A percentile compares a stretch with the other conserved stretches of the same genome.
These are phyloP conservation scores for Phytopythium aichiense DNA, from an alignment of 352 stramenopile species.

Conservation along the genomic window DNA sequence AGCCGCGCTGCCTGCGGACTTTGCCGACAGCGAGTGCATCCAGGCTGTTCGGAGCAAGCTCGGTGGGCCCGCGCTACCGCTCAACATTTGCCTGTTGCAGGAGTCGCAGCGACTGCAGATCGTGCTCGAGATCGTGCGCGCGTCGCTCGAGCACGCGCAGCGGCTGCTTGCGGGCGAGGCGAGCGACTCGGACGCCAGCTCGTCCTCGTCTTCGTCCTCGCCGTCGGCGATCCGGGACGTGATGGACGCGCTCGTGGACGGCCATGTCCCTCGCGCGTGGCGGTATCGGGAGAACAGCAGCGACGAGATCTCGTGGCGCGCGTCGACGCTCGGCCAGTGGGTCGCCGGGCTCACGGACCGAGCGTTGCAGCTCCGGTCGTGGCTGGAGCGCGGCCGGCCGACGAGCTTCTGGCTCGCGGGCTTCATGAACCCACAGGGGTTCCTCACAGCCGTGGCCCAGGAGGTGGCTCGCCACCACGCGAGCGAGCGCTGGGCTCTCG, in stretches of 20 bases:
- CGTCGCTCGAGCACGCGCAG: conserved; percentile 48
- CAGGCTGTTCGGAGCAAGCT: conserved; percentile 44
- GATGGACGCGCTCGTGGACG: conserved; percentile 70
- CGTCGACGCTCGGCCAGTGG: conserved; percentile 62
- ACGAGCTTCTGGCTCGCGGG: conserved; percentile 73
- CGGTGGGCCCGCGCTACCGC: conserved; percentile 58
- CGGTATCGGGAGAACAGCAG: conserved; percentile 23
- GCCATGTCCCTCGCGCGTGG: conserved; percentile 58
- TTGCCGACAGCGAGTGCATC: conserved; percentile 40
- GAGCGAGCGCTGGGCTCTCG: conserved; percentile 71
- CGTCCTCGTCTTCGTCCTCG: conserved; percentile 1
- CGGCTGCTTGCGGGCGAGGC: conserved; percentile 62
- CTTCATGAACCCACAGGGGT: conserved; percentile 72
- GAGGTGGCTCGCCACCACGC: conserved; percentile 66
- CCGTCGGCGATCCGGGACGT: conserved; percentile 34
- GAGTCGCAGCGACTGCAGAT: conserved; percentile 62
- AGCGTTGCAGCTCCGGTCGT: conserved; percentile 49
- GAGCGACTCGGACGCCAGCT: conserved; percentile 27
- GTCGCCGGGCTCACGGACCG: conserved; percentile 59
- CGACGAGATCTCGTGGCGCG: conserved; percentile 74
- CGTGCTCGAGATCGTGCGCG: conserved; percentile 49
- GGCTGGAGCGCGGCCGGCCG: conserved; percentile 58
- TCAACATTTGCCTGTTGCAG: conserved; percentile 79
- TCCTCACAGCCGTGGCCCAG: conserved; percentile 76
- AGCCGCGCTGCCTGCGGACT: conserved; percentile 36